Conservation (phyloP, 805 yeast species). For the Candida silvicultrix region DNA sequence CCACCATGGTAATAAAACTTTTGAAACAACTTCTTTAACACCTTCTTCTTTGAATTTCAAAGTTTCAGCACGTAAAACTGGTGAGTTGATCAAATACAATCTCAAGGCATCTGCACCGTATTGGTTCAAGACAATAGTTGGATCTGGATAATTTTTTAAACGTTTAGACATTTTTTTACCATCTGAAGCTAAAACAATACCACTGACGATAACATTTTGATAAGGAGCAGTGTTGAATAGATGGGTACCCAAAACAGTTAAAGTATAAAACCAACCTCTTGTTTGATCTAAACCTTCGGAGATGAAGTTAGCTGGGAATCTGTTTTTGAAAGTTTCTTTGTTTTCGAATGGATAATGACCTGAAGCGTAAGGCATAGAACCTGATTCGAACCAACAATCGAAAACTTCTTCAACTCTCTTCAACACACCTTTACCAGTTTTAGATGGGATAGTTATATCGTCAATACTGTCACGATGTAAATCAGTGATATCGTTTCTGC, state of each 20-base stretch:
- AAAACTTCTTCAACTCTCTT: conserved; percentile 95
- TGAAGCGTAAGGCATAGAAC: conserved; percentile 98
- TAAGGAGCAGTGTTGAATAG: conserved; percentile 89
- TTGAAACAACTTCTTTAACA: conserved; percentile 94
- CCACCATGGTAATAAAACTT: conserved; percentile 98
- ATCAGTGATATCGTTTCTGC: conserved; percentile 75
- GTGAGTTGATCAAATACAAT: conserved; percentile 92
- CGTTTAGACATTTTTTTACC: conserved; percentile 99
- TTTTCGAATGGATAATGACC: conserved; percentile 95
- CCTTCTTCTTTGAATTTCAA: conserved; percentile 98
- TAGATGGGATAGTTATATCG: conserved; percentile 87
- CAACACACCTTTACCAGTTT: conserved; percentile 79
- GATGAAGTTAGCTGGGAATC: conserved; percentile 96
- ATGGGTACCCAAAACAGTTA: conserved; percentile 93
- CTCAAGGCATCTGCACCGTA: conserved; percentile 99
- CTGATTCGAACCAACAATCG: conserved; percentile 99
- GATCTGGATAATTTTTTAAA: conserved; percentile 97
- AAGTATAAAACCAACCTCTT: conserved; percentile 99
- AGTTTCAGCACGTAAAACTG: conserved; percentile 94
- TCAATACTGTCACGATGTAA: conserved; percentile 93
- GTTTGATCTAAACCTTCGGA: conserved; percentile 99
- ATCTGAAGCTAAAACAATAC: conserved; percentile 95
- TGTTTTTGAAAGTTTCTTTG: conserved; percentile 56
- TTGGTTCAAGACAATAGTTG: conserved; percentile 68
- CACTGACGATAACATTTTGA: conserved; percentile 91